Evolutionary conservation across 1,284 basidiomycete species (phyloP).

Genomic region (Coniferiporia weirii): DNA sequence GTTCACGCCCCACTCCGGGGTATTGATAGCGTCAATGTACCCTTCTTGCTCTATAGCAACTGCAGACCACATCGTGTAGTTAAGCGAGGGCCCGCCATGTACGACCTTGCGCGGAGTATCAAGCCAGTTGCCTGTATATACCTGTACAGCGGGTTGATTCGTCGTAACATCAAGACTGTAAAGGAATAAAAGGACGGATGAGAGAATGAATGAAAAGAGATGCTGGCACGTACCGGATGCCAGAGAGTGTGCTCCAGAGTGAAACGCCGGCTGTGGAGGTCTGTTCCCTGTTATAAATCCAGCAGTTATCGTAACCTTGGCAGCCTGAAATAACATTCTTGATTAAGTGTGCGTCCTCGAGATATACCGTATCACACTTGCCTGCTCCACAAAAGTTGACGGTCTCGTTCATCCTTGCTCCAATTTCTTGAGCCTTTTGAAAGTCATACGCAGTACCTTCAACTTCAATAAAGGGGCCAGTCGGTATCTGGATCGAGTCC

Average conservation of each 20-base stretch:
- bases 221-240: conserved; percentile 32
- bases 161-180: conserved; percentile 39
- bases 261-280: conserved; percentile 32
- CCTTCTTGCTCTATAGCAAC: conserved; percentile 46
- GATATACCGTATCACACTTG: conserved; percentile 19
- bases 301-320: conserved; percentile 35
- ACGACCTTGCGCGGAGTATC: conserved; percentile 37
- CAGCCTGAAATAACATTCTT: background rate
- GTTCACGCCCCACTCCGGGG: conserved; percentile 39
- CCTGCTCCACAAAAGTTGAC: conserved; percentile 38
- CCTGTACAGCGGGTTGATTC: conserved; percentile 39
- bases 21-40: conserved; percentile 45
- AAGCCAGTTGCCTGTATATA: conserved; percentile 44
- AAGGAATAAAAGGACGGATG: conserved; percentile 1
- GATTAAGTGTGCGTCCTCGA: background rate
- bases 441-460: conserved; percentile 41
- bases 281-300: conserved; percentile 37
- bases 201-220: conserved; percentile 17
- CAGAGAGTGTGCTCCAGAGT: conserved; percentile 41
- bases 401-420: conserved; percentile 33
- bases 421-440: conserved; percentile 37
- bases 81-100: conserved; percentile 36
- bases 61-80: conserved; percentile 39
- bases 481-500: conserved; percentile 41
- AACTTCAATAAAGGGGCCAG: conserved; percentile 35